Percentiles rank a stretch among this genome's conserved stretches.
Evolutionary conservation across 352 stramenopile genomes (phyloP).

Genomic region (Globisporangium barbulae): DNA sequence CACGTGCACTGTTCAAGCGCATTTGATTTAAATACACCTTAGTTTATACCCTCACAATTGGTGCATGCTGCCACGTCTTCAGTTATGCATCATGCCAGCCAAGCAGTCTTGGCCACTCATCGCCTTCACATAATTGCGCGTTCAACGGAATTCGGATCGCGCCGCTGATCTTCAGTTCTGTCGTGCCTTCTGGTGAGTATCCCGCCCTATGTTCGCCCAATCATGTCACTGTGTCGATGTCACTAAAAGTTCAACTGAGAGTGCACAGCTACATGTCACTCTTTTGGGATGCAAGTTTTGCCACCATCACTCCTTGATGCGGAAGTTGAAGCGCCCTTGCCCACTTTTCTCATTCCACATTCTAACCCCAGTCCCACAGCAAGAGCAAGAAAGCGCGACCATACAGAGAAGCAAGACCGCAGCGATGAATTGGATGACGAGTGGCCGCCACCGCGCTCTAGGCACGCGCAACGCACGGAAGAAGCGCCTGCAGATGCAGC

Average conservation of each 20-base stretch:
- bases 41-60: not conserved
- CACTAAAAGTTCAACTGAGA: not conserved
- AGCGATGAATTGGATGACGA: constrained; percentile 74
- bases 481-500: constrained; percentile 44
- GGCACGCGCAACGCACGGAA: constrained; percentile 35
- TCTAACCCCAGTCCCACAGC: not conserved
- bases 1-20: not conserved
- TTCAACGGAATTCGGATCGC: not conserved
- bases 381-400: not conserved
- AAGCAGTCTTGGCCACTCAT: not conserved
- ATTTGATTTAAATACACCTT: not conserved
- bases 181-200: not conserved
- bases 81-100: not conserved
- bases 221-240: not conserved
- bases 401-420: not conserved
- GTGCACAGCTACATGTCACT: not conserved
- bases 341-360: not conserved
- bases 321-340: not conserved
- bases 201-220: constrained; percentile 1
- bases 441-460: constrained; percentile 47
- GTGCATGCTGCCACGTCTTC: not conserved
- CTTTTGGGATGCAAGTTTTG: not conserved
- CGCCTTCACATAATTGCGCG: not conserved
- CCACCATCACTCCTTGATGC: not conserved
- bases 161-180: not conserved